Evolutionary conservation across 768 basidiomycete species (phyloP), one percentile per base, ranked within the genome.

Genomic region (Pulveroboletus ravenelii): DNA sequence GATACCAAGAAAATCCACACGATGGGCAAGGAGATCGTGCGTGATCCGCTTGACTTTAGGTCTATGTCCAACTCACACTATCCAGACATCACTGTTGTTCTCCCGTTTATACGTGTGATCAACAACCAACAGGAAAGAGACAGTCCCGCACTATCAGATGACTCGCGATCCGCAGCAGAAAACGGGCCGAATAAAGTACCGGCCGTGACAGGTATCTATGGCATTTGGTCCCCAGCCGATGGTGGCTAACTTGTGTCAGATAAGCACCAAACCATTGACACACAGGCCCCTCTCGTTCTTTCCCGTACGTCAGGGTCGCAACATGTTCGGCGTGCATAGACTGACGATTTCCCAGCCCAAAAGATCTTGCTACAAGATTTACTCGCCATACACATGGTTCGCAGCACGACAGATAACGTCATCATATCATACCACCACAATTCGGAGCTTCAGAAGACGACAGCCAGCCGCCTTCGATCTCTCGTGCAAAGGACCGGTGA

Each of bases 21-120:
- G 25, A 2, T 2, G 52, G 60, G 18, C 51, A 65, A 0, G 52
- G 66, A 55, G 82, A 84, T 66, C 82, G 80, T 84, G 58, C 25
- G 46, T 48, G 40, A 47, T 74, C 17, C 8, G 56, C 72, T 75
- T 41, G 52, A 6, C 58, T 45, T 5, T 13, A 10, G 34, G 18
- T 31, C 14, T 25, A 68, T 4, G 67, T 75, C 61, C 57, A 62
- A 15, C 54, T 55, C 30, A 57, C 29, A 29, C 17, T 29, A 15
- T 29, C 10, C 48, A 82, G 81, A 83, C 59, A 77, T 83, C 5
- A 83, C 81, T 10, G 69, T 83, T 18, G 74, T 76, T 1, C 67
- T 83, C 7, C 73, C 78, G 2, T 83, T 82, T 54, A 70, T 80
- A 25, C 75, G 78, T 14, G 57, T 68, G 9, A 67, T 74, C 56